These are phyloP conservation scores for Lactarius akahatsu DNA, from an alignment of 768 basidiomycete genomes.

Conservation along the genomic window DNA sequence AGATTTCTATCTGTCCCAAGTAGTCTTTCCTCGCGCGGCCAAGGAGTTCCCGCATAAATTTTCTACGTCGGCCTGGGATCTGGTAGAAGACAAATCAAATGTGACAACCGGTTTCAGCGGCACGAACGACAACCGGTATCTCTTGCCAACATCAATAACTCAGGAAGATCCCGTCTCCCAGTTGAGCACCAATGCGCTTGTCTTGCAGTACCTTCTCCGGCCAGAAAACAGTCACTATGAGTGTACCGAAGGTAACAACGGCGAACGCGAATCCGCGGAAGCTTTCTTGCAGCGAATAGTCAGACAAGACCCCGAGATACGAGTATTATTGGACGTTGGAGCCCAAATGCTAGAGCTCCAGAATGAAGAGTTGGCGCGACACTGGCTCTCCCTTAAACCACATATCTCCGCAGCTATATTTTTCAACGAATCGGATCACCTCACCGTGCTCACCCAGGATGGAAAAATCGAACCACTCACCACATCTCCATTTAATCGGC, in stretches of 20 bases:
- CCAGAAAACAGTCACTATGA: conserved; percentile 43
- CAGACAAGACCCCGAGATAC: conserved; percentile 38
- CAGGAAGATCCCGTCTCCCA: conserved; percentile 41
- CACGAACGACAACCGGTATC: conserved; percentile 48
- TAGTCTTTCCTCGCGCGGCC: conserved; percentile 51
- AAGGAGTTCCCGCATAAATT: conserved; percentile 49
- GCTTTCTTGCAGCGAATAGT: conserved; percentile 39
- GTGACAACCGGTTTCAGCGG: conserved; percentile 53
- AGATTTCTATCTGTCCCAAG: conserved; percentile 46
- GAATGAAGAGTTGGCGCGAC: conserved; percentile 41
- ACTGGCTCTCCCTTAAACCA: conserved; percentile 40
- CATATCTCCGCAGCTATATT: conserved; percentile 43
- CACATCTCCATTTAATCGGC: conserved; percentile 39
- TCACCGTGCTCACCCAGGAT: conserved; percentile 40
- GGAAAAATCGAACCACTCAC: conserved; percentile 37
- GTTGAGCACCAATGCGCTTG: conserved; percentile 48
- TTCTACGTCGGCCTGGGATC: conserved; percentile 52
- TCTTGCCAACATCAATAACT: conserved; percentile 37
- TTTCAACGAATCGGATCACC: conserved; percentile 36
- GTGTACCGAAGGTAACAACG: conserved; percentile 12
- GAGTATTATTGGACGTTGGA: conserved; percentile 55
- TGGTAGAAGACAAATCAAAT: conserved; percentile 41
- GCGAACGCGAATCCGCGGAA: background rate
- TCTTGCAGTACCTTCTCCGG: conserved; percentile 40
- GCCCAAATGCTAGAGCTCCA: conserved; percentile 54